Conservation (phyloP, 2,329 filamentous ascomycete genomes). For the Aspergillus flavus region DNA sequence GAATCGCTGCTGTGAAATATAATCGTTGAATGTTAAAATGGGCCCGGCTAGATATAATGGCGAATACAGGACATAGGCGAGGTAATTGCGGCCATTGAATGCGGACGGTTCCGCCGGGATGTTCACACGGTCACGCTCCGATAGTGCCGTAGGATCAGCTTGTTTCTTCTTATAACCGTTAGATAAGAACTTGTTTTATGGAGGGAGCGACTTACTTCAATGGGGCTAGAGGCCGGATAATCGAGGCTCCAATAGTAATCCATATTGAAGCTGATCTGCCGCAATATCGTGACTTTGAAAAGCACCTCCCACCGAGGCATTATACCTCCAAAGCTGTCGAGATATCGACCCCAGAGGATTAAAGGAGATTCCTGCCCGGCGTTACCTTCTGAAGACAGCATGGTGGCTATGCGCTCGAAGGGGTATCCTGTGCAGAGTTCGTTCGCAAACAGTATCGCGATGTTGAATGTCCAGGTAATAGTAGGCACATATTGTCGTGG, state of each 20-base stretch:
- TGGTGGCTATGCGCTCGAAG: slow-evolving; percentile 64
- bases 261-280: slow-evolving; percentile 93
- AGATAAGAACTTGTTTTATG: slow-evolving; percentile 21
- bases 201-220: slow-evolving; percentile 70
- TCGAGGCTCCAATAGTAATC: slow-evolving; percentile 93
- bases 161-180: slow-evolving; percentile 87
- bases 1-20: slow-evolving; percentile 82
- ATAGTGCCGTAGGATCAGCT: slow-evolving; percentile 81
- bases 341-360: slow-evolving; percentile 66
- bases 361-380: slow-evolving; percentile 47
- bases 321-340: slow-evolving; percentile 82
- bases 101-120: slow-evolving; percentile 72
- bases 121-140: slow-evolving; percentile 82
- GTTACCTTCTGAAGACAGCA: slow-evolving; percentile 42
- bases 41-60: slow-evolving; percentile 91
- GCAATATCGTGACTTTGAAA: slow-evolving; percentile 92
- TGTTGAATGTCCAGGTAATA: slow-evolving; percentile 88
- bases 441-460: slow-evolving; percentile 83
- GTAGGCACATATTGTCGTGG: slow-evolving; percentile 71
- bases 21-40: slow-evolving; percentile 97
- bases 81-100: slow-evolving; percentile 80
- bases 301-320: slow-evolving; percentile 92
- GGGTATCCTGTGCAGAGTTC: slow-evolving; percentile 80
- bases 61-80: slow-evolving; percentile 87
- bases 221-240: slow-evolving; percentile 62